These are phyloP conservation scores for Cordyceps javanica DNA, from an alignment of 2,329 filamentous ascomycete species.

Conservation along the genomic window DNA sequence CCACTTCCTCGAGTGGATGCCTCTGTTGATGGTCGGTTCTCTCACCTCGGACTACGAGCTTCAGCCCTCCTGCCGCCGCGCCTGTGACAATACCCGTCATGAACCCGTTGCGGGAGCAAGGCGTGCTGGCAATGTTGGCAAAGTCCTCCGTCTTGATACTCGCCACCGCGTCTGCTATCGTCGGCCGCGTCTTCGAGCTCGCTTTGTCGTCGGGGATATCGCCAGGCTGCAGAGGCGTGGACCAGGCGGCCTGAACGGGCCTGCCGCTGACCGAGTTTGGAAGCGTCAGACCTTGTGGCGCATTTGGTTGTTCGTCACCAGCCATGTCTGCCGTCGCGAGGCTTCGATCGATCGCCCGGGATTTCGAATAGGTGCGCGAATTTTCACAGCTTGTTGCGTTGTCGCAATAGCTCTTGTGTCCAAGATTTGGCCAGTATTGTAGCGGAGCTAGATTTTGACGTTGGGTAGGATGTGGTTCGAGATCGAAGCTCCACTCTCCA, in stretches of 20 bases:
- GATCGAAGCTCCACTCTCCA: conserved; percentile 7
- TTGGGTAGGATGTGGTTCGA: background rate
- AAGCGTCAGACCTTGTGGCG: background rate
- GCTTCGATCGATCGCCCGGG: background rate
- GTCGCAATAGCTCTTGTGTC: background rate
- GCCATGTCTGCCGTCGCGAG: background rate
- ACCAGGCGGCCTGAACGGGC: conserved; percentile 6
- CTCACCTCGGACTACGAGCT: conserved; percentile 70
- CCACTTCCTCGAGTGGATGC: background rate
- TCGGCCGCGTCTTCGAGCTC: conserved; percentile 25
- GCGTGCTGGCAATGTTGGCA: conserved; percentile 65
- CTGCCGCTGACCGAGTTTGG: conserved; percentile 7
- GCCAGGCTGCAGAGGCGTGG: conserved; percentile 6
- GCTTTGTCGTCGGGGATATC: conserved; percentile 15
- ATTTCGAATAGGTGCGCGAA: background rate
- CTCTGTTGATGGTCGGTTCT: background rate
- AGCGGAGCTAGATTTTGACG: background rate
- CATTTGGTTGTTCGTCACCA: background rate
- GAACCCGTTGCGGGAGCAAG: conserved; percentile 78
- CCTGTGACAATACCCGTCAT: conserved; percentile 78
- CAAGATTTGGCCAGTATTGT: background rate
- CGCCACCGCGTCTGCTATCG: conserved; percentile 55
- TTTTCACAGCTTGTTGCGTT: background rate
- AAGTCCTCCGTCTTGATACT: conserved; percentile 65
- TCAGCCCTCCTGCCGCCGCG: conserved; percentile 66